These are phyloP conservation scores for Annona squamosa DNA, from an alignment of 164 flowering plant genomes.

Conservation along the genomic window DNA sequence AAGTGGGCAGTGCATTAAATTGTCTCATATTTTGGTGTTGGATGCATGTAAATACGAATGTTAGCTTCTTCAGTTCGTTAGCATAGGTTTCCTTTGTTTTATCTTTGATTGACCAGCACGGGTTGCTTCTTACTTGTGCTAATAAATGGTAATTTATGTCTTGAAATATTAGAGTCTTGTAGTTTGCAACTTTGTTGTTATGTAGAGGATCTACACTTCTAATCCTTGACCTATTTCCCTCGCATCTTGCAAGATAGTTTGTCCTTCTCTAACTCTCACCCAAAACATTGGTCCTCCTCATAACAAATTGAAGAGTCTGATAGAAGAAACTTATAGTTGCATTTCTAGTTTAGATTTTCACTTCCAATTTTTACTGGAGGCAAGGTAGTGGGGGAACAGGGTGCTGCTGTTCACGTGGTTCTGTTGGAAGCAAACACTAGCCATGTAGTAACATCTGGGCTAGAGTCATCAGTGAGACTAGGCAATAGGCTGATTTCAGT, in stretches of 20 bases:
- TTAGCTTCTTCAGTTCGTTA: too few species aligned
- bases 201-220: neutral
- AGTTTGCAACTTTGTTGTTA: neutral
- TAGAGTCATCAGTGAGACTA: slow-evolving; percentile 67
- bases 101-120: too few species aligned
- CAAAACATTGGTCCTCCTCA: slow-evolving; percentile 63
- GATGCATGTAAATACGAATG: too few species aligned
- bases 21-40: too few species aligned
- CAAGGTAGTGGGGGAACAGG: slow-evolving; percentile 96
- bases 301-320: slow-evolving; percentile 69
- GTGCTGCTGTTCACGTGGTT: slow-evolving; percentile 73
- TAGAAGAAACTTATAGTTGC: slow-evolving; percentile 81
- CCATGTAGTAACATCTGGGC: slow-evolving; percentile 63
- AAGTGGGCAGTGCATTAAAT: too few species aligned
- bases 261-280: neutral
- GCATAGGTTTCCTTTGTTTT: too few species aligned
- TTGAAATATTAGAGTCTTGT: neutral
- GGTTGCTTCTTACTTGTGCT: too few species aligned
- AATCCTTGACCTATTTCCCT: neutral
- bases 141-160: too few species aligned
- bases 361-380: slow-evolving; percentile 93
- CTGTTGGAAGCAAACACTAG: slow-evolving; percentile 69
- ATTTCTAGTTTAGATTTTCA: slow-evolving; percentile 65
- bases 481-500: slow-evolving; percentile 18
- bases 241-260: too few species aligned